Conservation (phyloP, 2,329 filamentous ascomycete genomes). For the Aschersonia sp. region DNA sequence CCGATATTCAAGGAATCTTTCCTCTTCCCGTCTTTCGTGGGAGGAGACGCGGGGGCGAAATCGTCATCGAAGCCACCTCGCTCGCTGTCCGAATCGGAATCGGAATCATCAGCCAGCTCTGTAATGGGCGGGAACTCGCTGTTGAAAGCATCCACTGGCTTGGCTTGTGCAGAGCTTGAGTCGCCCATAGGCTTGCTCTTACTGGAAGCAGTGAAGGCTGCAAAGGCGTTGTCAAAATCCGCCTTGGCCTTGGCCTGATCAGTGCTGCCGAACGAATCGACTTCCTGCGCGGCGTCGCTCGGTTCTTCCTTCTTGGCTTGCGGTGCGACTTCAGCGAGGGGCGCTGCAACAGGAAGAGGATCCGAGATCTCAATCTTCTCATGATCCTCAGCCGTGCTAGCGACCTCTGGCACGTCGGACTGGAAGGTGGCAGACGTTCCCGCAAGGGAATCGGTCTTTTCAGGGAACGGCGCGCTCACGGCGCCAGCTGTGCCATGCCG, state of each 20-base stretch:
- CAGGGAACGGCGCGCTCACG: conserved; percentile 55
- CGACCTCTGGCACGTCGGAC: conserved; percentile 27
- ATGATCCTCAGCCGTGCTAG: conserved; percentile 8
- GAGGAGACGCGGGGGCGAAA: conserved; percentile 54
- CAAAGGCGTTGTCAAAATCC: conserved; percentile 77
- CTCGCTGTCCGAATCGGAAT: conserved; percentile 69
- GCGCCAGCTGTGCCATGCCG: conserved; percentile 25
- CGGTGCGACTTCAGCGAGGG: conserved; percentile 3
- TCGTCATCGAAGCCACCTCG: conserved; percentile 85
- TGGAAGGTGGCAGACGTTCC: conserved; percentile 53
- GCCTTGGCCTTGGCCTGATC: conserved; percentile 52
- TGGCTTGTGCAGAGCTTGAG: conserved; percentile 21
- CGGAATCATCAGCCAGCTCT: conserved; percentile 67
- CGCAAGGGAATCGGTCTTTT: conserved; percentile 56
- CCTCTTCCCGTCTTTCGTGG: conserved; percentile 16
- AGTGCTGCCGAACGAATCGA: conserved; percentile 37
- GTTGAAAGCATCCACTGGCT: conserved; percentile 39
- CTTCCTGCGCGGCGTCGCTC: conserved; percentile 5
- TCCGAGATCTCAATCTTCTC: conserved; percentile 12
- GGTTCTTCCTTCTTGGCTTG: conserved; percentile 7
- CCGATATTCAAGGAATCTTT: neutral
- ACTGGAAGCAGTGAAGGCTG: conserved; percentile 48
- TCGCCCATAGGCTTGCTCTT: conserved; percentile 30
- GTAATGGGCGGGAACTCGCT: conserved; percentile 87
- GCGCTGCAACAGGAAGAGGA: conserved; percentile 9